Conservation (phyloP, 352 stramenopile genomes). For the Globisporangium canariense region DNA sequence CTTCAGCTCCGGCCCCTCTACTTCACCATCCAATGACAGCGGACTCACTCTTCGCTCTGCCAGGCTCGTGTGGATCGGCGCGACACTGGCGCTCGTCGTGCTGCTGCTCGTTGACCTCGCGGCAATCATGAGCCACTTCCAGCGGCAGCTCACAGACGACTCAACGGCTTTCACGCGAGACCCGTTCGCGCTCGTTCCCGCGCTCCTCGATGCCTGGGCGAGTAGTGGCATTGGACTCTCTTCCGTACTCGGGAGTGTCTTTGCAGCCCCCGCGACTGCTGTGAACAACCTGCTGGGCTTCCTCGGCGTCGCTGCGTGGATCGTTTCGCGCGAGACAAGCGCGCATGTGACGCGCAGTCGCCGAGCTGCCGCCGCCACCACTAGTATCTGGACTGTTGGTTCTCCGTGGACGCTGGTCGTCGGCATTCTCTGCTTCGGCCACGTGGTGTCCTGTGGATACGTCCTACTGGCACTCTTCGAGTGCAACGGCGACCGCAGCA, state of each 20-base stretch:
- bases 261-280: constrained; percentile 20
- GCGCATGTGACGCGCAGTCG: background rate
- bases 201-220: constrained; percentile 10
- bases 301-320: constrained; percentile 44
- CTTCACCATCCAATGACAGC: background rate
- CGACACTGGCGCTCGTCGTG: constrained; percentile 33
- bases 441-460: constrained; percentile 63
- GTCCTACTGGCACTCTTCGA: constrained; percentile 66
- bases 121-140: constrained; percentile 31
- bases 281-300: constrained; percentile 53
- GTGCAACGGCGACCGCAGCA: constrained; percentile 56
- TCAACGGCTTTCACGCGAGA: constrained; percentile 13
- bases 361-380: background rate
- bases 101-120: constrained; percentile 65
- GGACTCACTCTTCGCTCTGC: constrained; percentile 9
- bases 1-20: constrained; percentile 21
- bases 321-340: constrained; percentile 43
- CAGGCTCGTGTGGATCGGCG: constrained; percentile 43
- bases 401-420: constrained; percentile 17
- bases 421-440: constrained; percentile 43
- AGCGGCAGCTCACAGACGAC: constrained; percentile 3
- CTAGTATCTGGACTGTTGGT: background rate
- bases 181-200: constrained; percentile 27
- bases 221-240: background rate
- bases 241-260: background rate